Percentiles rank a stretch among this genome's conserved stretches.
These are phyloP conservation scores for Penicillium samsonianum DNA, from an alignment of 495 filamentous ascomycete genomes.

Conservation along the genomic window DNA sequence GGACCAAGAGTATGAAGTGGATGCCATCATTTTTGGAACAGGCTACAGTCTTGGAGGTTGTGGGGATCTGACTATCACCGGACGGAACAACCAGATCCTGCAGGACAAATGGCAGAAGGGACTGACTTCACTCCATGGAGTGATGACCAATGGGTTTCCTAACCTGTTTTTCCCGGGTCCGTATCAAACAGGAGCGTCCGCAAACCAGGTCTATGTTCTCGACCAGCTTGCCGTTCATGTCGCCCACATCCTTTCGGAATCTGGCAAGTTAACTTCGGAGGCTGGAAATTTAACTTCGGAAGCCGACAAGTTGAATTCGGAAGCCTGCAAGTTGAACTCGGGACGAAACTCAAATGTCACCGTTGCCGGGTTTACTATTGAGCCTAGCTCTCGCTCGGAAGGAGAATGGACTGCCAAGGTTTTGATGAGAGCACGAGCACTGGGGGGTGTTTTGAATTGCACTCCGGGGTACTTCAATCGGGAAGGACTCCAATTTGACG, in stretches of 20 bases:
- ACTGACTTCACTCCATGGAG: constrained; percentile 49
- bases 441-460: constrained; percentile 47
- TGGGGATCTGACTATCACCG: constrained; percentile 42
- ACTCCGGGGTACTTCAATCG: constrained; percentile 59
- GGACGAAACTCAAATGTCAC: too few species aligned
- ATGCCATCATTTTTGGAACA: constrained; percentile 41
- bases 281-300: too few species aligned
- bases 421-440: constrained; percentile 36
- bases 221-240: constrained; percentile 42
- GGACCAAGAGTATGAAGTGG: constrained; percentile 35
- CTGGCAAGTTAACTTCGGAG: constrained; percentile 23
- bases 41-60: constrained; percentile 31
- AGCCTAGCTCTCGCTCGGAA: constrained; percentile 43
- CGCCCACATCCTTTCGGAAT: constrained; percentile 47
- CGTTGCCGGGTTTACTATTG: constrained; percentile 30
- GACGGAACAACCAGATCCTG: constrained; percentile 43
- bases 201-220: constrained; percentile 45
- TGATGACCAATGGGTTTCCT: constrained; percentile 47
- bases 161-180: constrained; percentile 53
- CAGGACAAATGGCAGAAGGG: constrained; percentile 43
- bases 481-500: constrained; percentile 37
- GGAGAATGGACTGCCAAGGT: constrained; percentile 51
- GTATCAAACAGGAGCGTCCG: constrained; percentile 33
- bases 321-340: constrained; percentile 30
- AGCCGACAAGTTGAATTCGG: constrained; percentile 30